Base-by-base conservation (phyloP, 2,329 filamentous ascomycete genomes). In the Fusarium clavum region DNA sequence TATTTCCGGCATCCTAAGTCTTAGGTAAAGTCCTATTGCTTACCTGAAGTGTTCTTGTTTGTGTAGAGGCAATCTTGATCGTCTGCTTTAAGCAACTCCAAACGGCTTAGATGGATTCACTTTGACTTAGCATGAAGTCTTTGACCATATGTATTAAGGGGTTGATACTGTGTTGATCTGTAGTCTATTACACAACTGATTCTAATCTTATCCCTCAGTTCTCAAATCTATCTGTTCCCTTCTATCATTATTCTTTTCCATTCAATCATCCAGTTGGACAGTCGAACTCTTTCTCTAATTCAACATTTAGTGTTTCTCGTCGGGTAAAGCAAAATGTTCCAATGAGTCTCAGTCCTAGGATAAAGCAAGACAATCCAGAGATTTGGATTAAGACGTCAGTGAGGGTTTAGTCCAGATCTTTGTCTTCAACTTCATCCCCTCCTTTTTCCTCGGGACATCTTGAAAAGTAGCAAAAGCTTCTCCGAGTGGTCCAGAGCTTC, bases 71-170 rank as follows among this genome's bases (percentile, higher is more conserved):
- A 1, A 6, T 38, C 18, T n/a, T 7, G 18, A 38, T n/a, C 3
- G 10, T 38, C 34, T 0, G 18, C 6, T 12, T 4, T 12, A 0
- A 24, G 41, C 20, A 12, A 25, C 8, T 24, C 2, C 22, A 18
- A 18, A 38, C 6, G 3, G 9, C 10, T 24, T 16, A 3, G 22
- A 18, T 16, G 16, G 6, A 24, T 25, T 44, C 22, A 24, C 41
- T 7, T 25, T 1, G 14, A 3, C 22, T 24, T 6, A 44, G 2
- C 3, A 44, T 16, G 22, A 20, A 29, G 2, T 20, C 18, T 3
- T 29, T 1, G 1, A n/a, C 16, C 14, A 9, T 29, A 47, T 18
- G 18, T n/a, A n/a, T 38, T 0, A n/a, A 38, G 18, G 3, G 18
- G 2, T n/a, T 38, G 6, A 7, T 38, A 3, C 10, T 38, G 13